Evolutionary conservation across 352 stramenopile genomes (phyloP), one percentile per base, ranked within the genome.

Genomic region (Phytophthora macrochlamydospora): DNA sequence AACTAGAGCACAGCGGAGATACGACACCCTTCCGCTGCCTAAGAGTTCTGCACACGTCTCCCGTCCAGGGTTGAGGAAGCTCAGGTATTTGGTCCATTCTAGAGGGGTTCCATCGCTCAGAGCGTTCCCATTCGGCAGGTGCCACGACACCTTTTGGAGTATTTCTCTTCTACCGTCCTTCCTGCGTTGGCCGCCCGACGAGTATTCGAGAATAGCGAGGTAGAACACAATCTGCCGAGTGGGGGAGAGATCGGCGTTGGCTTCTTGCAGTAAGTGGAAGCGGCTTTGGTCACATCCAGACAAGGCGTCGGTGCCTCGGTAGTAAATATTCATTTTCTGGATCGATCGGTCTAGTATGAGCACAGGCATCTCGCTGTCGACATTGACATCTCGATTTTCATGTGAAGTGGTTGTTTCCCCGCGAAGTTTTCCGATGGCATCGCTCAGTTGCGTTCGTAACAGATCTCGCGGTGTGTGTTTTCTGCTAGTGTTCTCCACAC

Each of bases 41-140:
- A 44, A 49, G 1, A 55, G 50, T 38, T 55, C n/a, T 12, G 24
- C 2, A 9, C 51, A 31, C 3, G 42, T 55, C 35, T 66, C 32
- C 3, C 38, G 43, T 7, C 30, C 43, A 29, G 59, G 51, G 48
- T 60, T 66, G 2, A 66, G n/a, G 11, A 65, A 52, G 12, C 48
- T 44, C 4, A 65, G 7, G 4, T 35, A 56, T 40, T 55, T 52
- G 3, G 51, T 40, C 51, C 59, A 61, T 24, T 61, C 18, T 43
- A 24, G 33, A 33, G 24, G 11, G 11, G 9, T 49, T 13, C n/a
- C 29, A 42, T 18, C 32, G 37, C 42, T 31, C 9, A 66, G 31
- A 8, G 29, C 51, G 31, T 60, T 30, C 7, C 51, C 51, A 40
- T 9, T 30, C 9, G 54, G 7, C n/a, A 52, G 50, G 6, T 18